Conservation (phyloP, 768 basidiomycete genomes). For the Boletus coccyginus region DNA sequence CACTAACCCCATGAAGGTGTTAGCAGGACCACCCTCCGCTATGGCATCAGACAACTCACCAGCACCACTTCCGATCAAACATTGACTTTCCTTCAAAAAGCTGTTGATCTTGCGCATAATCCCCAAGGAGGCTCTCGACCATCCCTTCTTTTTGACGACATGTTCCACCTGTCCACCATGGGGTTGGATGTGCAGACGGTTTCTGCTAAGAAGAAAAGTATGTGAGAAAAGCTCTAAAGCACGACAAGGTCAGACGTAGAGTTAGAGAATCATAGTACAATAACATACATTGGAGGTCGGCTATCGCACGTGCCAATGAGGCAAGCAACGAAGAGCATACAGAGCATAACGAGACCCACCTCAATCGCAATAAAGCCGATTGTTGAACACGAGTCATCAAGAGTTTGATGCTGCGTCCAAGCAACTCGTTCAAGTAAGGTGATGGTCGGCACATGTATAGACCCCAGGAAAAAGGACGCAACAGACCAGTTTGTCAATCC, state of each 20-base stretch:
- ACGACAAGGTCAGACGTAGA: background rate
- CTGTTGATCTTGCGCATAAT: conserved; percentile 29
- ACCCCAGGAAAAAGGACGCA: too few relatives aligned
- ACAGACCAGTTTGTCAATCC: too few relatives aligned
- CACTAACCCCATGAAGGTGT: too few relatives aligned
- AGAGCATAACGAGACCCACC: too few relatives aligned
- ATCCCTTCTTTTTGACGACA: conserved; percentile 15
- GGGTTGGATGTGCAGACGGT: conserved; percentile 28
- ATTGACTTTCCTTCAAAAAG: too few relatives aligned
- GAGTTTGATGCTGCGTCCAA: conserved; percentile 30
- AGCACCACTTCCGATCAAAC: too few relatives aligned
- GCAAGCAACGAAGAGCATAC: too few relatives aligned
- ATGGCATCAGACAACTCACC: too few relatives aligned
- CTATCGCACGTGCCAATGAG: too few relatives aligned
- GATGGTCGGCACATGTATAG: background rate
- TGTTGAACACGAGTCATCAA: conserved; percentile 19
- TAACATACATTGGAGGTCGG: too few relatives aligned
- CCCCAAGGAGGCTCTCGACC: conserved; percentile 24
- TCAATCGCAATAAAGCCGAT: conserved; percentile 22
- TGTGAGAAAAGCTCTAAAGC: conserved; percentile 31
- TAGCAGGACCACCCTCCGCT: too few relatives aligned
- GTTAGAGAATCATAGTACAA: background rate
- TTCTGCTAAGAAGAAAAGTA: conserved; percentile 36
- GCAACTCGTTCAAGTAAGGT: conserved; percentile 29
- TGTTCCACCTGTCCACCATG: background rate